Evolutionary conservation across 2,329 filamentous ascomycete genomes (phyloP), one percentile per base, ranked within the genome.

Genomic region (Trichoderma harzianum): DNA sequence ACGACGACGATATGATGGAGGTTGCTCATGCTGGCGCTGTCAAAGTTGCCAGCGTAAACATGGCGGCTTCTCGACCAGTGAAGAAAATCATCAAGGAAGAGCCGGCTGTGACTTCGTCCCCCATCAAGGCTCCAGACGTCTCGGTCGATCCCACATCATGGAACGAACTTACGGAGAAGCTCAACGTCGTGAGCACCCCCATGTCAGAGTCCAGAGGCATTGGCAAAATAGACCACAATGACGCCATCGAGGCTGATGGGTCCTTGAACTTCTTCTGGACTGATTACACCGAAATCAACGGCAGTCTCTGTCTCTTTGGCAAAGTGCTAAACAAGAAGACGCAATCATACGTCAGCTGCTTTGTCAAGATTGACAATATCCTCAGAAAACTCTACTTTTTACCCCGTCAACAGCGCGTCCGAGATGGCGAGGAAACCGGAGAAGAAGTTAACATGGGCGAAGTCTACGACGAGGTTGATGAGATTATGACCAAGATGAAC

Each of bases 201-300:
- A 85, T 88, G 5, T 80, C 88, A 3, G 91, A 94, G 74, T 84
- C 85, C 39, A 84, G 85, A 30, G 86, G 84, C 10, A 88, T 93
- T 74, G 94, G 94, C 53, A 99, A 98, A 82, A 87, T 98, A 63
- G 90, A 92, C 74, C 87, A 93, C 72, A 89, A 92, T 74, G 92
- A 97, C 81, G 94, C 93, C n/a, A 83, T 97, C n/a, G 95, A 98
- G 80, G 90, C 93, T 74, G 95, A 99, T 78, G 96, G 95, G 43
- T 97, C 93, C 76, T 86, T 99, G 34, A 91, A 92, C 76, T 94
- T 99, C 84, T 99, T 98, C 84, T 99, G 96, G 96, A 92, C 93
- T 8, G 96, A 99, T 81, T 99, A 97, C 78, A 94, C 92, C 1
- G 96, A 99, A 79, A 86, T 97, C 79, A 94, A 95, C 77, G 95